These are phyloP conservation scores for Dipodascus geniculatus DNA, from an alignment of 805 yeast genomes.

Conservation along the genomic window DNA sequence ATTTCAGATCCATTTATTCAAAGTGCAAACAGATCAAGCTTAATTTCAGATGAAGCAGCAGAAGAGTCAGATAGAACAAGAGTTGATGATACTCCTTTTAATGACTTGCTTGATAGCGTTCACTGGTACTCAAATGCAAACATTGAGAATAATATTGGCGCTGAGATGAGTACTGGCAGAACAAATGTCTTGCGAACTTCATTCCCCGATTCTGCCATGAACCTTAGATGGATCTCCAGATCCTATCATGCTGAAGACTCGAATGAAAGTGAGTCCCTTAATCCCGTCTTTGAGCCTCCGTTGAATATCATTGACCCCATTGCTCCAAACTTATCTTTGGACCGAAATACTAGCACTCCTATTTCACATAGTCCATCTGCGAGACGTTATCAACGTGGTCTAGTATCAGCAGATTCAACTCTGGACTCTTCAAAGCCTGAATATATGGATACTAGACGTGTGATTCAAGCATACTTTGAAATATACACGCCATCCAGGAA, in stretches of 20 bases:
- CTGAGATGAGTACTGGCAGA: background rate
- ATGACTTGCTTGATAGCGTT: background rate
- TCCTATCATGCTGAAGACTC: background rate
- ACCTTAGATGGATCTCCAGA: background rate
- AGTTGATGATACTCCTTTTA: background rate
- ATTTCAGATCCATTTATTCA: background rate
- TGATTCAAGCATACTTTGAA: constrained; percentile 39
- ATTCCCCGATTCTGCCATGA: background rate
- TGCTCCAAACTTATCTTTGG: background rate
- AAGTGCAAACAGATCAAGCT: background rate
- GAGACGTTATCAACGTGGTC: background rate
- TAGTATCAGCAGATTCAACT: background rate
- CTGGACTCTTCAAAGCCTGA: constrained; percentile 6
- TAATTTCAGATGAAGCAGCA: background rate
- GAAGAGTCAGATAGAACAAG: background rate
- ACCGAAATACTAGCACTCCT: background rate
- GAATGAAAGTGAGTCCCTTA: background rate
- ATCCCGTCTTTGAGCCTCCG: background rate
- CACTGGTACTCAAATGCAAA: background rate
- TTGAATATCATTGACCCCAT: background rate
- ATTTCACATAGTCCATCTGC: background rate
- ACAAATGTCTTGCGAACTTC: background rate
- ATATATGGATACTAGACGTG: constrained; percentile 37
- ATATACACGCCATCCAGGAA: constrained; percentile 43
- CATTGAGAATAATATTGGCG: background rate